Evolutionary conservation across 176 grass and related monocot species (phyloP).

Genomic region (Paspalum vaginatum): DNA sequence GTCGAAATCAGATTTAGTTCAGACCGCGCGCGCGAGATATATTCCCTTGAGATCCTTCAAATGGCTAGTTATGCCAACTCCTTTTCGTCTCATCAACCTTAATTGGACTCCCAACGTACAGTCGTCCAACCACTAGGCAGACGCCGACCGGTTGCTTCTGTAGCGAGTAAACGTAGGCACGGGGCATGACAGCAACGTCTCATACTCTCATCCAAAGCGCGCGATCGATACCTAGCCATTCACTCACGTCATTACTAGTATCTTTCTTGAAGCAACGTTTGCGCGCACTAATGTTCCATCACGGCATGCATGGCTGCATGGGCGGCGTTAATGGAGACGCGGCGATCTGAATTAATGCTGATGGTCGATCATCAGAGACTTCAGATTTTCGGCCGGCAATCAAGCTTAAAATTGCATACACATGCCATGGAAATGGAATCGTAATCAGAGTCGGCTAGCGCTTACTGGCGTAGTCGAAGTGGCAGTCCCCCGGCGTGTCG

Average conservation of each 20-base stretch:
- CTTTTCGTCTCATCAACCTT: too few relatives aligned
- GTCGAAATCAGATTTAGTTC: too few relatives aligned
- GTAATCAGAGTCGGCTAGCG: background rate
- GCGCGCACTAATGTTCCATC: background rate
- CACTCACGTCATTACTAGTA: background rate
- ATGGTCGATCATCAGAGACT: background rate
- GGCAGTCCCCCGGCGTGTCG: conserved; percentile 62
- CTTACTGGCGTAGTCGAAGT: conserved; percentile 63
- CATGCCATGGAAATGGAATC: background rate
- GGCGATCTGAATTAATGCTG: background rate
- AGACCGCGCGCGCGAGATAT: background rate
- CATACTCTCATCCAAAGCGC: background rate
- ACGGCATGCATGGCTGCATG: background rate
- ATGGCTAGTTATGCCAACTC: too few relatives aligned
- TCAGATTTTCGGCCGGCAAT: too few relatives aligned
- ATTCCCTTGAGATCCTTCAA: background rate
- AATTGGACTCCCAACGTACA: too few relatives aligned
- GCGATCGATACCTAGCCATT: background rate
- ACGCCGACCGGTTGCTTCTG: conserved; percentile 29
- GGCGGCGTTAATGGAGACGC: background rate
- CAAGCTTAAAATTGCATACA: background rate
- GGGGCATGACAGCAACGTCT: background rate
- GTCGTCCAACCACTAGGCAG: background rate
- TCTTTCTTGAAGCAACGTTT: background rate
- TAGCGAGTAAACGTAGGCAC: background rate